A percentile compares a stretch with the other conserved stretches of the same genome.
Conservation (phyloP, 257 asterid species). For the Solanum chiquidenum region DNA sequence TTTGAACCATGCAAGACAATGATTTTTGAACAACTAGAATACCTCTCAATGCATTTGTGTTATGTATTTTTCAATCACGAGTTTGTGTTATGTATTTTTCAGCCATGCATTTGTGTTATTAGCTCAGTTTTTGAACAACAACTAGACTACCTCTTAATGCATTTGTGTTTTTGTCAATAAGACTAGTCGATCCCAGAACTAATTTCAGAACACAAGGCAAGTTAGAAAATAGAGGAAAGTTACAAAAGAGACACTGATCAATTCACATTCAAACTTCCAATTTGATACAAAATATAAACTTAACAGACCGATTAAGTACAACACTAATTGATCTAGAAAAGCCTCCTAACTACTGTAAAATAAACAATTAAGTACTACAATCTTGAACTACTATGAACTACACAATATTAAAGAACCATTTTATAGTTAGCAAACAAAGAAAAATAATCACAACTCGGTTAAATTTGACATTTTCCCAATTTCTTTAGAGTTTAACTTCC, state of each 20-base stretch:
- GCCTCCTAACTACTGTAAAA: neutral
- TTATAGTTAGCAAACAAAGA: neutral
- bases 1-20: no score
- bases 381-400: neutral
- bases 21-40: no score
- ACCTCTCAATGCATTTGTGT: neutral
- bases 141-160: neutral
- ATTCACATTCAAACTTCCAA: neutral
- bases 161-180: neutral
- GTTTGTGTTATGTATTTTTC: neutral
- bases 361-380: neutral
- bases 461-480: neutral
- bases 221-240: no score
- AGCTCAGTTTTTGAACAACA: neutral
- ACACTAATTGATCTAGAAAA: neutral
- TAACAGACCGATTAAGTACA: neutral
- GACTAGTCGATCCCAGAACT: neutral
- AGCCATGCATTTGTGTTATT: neutral
- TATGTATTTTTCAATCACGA: neutral
- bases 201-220: neutral
- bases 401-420: neutral
- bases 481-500: neutral
- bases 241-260: neutral
- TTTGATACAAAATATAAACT: neutral
- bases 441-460: neutral